Base-by-base conservation (phyloP, 345 rosid genomes). In the Noccaea caerulescens region DNA sequence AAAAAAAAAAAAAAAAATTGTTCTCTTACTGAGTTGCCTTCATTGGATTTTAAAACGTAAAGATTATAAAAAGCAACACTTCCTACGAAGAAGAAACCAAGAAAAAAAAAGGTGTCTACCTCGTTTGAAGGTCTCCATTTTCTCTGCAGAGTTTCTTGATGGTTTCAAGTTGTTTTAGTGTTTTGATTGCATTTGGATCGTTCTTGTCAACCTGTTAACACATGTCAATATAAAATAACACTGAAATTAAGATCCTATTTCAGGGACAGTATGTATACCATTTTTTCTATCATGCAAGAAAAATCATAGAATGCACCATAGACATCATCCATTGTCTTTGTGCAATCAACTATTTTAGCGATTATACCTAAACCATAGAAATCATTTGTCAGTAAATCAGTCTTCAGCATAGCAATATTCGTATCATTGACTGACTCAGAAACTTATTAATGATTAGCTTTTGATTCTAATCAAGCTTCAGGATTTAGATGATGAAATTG, bases 281-380 rank as follows among this genome's bases (percentile, higher is more conserved):
- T 89, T 69, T 83, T 42, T 72, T 86, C 69, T 47, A 92, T 78
- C 82, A 84, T 77, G 73, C 80, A 76, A 47, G 87, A 85, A 73
- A 88, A 89, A 57, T 86, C 90, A 25, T 65, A 87, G 80, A 91
- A 91, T 56, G 89, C 88, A 30, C 85, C 87, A 82, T 91, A 91
- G 49, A 90, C 96, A 81, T 93, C 96, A 42, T 86, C 77, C 92
- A 91, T 85, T 32, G 84, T 76, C 47, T 78, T 91, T 25, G 97
- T 88, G 55, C 81, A 82, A 69, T 90, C 83, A 50, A 85, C 78
- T 42, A 93, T 55, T 86, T 84, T 89, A 18, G 98, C 98, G 12
- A 88, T 86, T 38, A 90, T 90, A 76, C 98, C 98, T 93, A 34
- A 14, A 55, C 1, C 50, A 27, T 20, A 47, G 0, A 73, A 5